Base-by-base conservation (phyloP, 208 protist species). In the Trypanosoma avium region DNA sequence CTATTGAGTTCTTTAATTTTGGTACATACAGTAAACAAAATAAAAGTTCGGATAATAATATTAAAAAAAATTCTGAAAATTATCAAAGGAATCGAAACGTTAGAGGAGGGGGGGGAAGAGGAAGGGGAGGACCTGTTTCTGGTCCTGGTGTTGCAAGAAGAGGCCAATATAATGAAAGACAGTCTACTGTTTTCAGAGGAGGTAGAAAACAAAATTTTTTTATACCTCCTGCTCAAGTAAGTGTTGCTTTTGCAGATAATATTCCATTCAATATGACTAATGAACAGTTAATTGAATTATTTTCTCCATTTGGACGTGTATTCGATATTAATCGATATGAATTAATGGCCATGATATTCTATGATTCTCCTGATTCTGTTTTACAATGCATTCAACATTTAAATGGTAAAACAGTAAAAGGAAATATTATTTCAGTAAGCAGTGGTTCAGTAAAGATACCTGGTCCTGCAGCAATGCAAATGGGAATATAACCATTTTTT, bases 191-290 rank as follows among this genome's bases (percentile, higher is more conserved):
- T 32, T 49, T 24, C 6, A n/a, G 59, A 30, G 47, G 59, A 30
- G 35, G 22, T 35, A 61, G 52, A 27, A 61, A 57, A 48, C 55
- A 56, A 13, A 43, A 42, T 49, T 26, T 38, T 24, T 66, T 58
- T 42, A 38, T 79, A 56, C 86, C 89, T 10, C 77, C 74, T 17
- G 67, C 77, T 21, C 74, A 90, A 52, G 83, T 78, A 0, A 86
- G 78, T 54, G 86, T 86, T 2, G 86, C 82, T 4, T 79, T 90
- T 56, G 73, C 79, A 19, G 89, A 95, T 61, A 92, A 95, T 70
- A 69, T 95, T 19, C 86, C 86, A 12, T 95, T 95, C 69, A 84
- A 82, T 52, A 90, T 84, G 21, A 80, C 86, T 10, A 93, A 95
- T 61, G 78, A 62, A 19, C 73, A 82, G 38, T 60, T 95, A 48